phyloP scores from a whole-genome alignment of 2,329 filamentous ascomycete species.

The Neofusicoccum parvum region DNA sequence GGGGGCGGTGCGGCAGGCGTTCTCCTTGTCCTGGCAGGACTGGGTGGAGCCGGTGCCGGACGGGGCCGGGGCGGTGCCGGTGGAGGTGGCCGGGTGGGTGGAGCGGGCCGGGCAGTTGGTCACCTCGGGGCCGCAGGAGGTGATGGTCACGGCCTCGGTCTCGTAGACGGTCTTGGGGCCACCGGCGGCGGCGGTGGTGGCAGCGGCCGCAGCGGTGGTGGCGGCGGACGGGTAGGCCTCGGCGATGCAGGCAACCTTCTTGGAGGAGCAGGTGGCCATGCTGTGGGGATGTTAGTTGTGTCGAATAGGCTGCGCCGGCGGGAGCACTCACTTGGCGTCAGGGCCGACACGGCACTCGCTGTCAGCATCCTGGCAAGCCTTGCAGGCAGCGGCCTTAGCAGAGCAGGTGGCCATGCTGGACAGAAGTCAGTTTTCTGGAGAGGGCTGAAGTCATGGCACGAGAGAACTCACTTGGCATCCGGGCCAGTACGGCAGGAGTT shows the following conservation, averaged over 20 bases:
- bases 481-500: slow-evolving; percentile 5
- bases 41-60: background rate
- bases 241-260: background rate
- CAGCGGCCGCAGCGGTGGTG: slow-evolving; percentile 3
- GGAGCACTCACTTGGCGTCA: background rate
- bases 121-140: slow-evolving; percentile 22
- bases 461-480: background rate
- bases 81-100: slow-evolving; percentile 11
- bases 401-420: slow-evolving; percentile 1
- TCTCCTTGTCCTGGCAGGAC: background rate
- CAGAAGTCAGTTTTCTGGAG: no score
- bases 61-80: background rate
- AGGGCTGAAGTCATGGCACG: no score
- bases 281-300: no score
- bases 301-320: no score
- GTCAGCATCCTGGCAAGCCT: background rate
- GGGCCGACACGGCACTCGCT: slow-evolving; percentile 4
- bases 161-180: slow-evolving; percentile 21
- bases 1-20: background rate
- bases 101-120: slow-evolving; percentile 25
- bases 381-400: background rate
- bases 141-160: slow-evolving; percentile 20
- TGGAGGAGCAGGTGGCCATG: background rate
- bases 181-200: background rate
- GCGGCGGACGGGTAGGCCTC: background rate